These are phyloP conservation scores for Plasmodium coatneyi DNA, from an alignment of 169 alveolate genomes.

Conservation along the genomic window DNA sequence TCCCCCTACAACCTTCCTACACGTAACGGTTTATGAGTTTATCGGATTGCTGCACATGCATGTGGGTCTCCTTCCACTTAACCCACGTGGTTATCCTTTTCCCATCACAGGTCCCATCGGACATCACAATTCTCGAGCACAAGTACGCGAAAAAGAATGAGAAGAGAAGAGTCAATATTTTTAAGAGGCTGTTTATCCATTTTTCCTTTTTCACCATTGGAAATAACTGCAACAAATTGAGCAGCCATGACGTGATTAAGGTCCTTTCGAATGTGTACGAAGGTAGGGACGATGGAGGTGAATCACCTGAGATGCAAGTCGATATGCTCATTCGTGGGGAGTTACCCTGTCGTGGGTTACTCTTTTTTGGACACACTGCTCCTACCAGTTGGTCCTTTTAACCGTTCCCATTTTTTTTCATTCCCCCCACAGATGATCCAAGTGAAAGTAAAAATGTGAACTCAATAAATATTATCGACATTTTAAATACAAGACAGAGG, in stretches of 20 bases:
- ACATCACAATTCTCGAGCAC: slow-evolving; percentile 51
- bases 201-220: slow-evolving; percentile 58
- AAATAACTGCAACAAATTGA: slow-evolving; percentile 43
- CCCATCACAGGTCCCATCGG: slow-evolving; percentile 50
- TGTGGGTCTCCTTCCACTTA: background rate
- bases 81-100: background rate
- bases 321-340: background rate
- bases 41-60: background rate
- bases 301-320: background rate
- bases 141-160: slow-evolving; percentile 53
- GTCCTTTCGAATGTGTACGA: slow-evolving; percentile 63
- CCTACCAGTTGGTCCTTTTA: background rate
- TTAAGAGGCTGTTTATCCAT: slow-evolving; percentile 44
- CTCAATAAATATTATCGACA: slow-evolving; percentile 11
- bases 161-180: slow-evolving; percentile 15
- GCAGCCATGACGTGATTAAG: slow-evolving; percentile 29
- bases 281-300: background rate
- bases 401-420: background rate
- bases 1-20: background rate
- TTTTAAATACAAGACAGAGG: slow-evolving; percentile 49
- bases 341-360: background rate
- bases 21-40: background rate
- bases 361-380: background rate
- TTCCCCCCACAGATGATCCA: background rate
- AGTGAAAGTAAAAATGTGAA: slow-evolving; percentile 12